Base-by-base conservation (phyloP, 1,284 basidiomycete genomes). In the Polyporus tsugae region DNA sequence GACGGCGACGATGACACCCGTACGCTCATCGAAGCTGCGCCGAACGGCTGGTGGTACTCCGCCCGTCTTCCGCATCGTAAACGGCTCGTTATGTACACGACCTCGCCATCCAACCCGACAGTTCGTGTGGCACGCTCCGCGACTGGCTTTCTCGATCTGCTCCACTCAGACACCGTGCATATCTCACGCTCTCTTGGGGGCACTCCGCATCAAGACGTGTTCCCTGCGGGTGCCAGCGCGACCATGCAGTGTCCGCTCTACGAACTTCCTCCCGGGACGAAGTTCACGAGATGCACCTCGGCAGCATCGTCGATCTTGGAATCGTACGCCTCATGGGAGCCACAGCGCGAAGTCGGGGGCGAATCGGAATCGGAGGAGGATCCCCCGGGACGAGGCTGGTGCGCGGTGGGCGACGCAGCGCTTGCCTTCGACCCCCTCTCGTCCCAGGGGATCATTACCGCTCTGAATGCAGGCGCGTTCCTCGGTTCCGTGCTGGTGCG, bases 351-450 rank as follows among this genome's bases (percentile, higher is more conserved):
- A 60, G 2, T 64, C 70, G 11, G 69, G 66, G 39, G 13, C 22
- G 33, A 35, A 6, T 6, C 19, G n/a, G 44, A 19, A 10, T 36
- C 19, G 7, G 41, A n/a, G 36, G 55, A 57, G 11, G 42, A 35
- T 13, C 29, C 1, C 5, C 13, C 17, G 6, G 59, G 57, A 3
- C 52, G 60, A 41, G 65, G 65, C 39, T 80, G 80, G 77, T 75
- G 74, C 62, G 78, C 80, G 46, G 79, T 81, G n/a, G 80, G 80
- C 13, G 79, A 82, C 68, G 79, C 80, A 11, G 79, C 81, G 4
- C 73, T 80, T 71, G 79, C 80, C n/a, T 81, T 81, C 66, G 80
- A 81, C 65, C 80, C 81, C 7, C 76, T 81, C 11, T 81, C 80
- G 5, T 82, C 80, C 13, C 80, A 81, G 63, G 82, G 81, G 15